Conservation (phyloP, 257 asterid species). For the Solanum clarkiae region DNA sequence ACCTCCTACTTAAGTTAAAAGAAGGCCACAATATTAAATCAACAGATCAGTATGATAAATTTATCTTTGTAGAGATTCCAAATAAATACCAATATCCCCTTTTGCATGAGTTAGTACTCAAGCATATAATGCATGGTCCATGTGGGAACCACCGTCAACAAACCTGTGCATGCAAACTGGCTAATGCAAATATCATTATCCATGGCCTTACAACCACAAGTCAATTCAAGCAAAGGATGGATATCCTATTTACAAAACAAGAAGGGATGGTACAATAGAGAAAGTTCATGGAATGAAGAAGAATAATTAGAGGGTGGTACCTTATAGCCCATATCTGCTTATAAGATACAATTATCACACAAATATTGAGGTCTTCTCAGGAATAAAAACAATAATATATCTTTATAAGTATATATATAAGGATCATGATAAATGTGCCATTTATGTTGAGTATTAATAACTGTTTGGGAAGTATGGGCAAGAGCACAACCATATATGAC, state of each 20-base stretch:
- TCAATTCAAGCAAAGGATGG: background rate
- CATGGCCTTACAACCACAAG: background rate
- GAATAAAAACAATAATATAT: no score
- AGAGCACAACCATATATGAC: no score
- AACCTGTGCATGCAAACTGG: background rate
- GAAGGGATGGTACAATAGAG: no score
- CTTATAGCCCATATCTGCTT: background rate
- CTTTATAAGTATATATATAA: no score
- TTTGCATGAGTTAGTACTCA: no score
- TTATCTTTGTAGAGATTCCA: background rate
- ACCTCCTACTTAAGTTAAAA: background rate
- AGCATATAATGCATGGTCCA: background rate
- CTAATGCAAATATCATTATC: background rate
- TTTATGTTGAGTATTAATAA: no score
- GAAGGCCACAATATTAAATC: background rate
- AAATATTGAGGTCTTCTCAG: background rate
- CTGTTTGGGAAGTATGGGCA: background rate
- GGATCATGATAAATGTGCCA: background rate
- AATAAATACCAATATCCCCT: no score
- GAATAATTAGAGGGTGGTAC: slow-evolving; percentile 6
- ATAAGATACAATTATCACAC: background rate
- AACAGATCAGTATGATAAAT: background rate
- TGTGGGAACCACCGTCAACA: background rate
- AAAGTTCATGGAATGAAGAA: background rate
- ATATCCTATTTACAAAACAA: background rate